These are phyloP conservation scores for Marasmius sp. DNA, from an alignment of 1,284 basidiomycete species.

Conservation along the genomic window DNA sequence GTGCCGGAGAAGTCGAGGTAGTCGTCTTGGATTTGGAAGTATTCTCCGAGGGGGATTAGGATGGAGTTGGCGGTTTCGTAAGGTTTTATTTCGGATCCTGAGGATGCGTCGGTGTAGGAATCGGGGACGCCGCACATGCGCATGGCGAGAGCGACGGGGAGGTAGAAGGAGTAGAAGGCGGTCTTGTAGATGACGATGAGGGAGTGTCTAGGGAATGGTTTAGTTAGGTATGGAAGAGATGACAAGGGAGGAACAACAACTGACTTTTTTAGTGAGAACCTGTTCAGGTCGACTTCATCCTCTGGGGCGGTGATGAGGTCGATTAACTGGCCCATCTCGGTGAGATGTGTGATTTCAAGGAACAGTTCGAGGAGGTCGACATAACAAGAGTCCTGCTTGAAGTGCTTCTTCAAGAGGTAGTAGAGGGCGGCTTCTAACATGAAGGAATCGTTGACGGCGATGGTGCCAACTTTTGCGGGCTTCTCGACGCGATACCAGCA, in stretches of 20 bases:
- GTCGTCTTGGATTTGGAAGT: conserved; percentile 99
- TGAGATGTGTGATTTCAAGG: conserved; percentile 92
- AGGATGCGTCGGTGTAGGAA: conserved; percentile 33
- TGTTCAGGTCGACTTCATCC: conserved; percentile 81
- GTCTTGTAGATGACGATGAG: conserved; percentile 98
- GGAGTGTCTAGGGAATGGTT: conserved; percentile 61
- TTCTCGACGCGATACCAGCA: conserved; percentile 83
- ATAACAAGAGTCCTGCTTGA: conserved; percentile 83
- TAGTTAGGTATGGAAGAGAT: conserved; percentile 6
- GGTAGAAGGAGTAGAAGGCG: conserved; percentile 98
- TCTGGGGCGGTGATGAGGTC: conserved; percentile 96
- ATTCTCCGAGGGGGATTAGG: conserved; percentile 92
- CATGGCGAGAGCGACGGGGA: conserved; percentile 95
- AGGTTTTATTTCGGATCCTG: conserved; percentile 39
- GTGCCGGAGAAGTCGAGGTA: conserved; percentile 93
- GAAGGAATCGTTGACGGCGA: conserved; percentile 97
- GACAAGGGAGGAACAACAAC: conserved; percentile 15
- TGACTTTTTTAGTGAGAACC: conserved; percentile 86
- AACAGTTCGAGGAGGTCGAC: conserved; percentile 90
- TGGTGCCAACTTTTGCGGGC: conserved; percentile 68
- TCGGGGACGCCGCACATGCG: conserved; percentile 74
- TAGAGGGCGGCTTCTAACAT: conserved; percentile 97
- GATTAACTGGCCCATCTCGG: conserved; percentile 94
- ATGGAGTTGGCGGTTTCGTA: conserved; percentile 85
- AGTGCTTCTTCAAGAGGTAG: conserved; percentile 86